Conservation (phyloP, 106 monocot genomes). For the Cymbidium sinense region DNA sequence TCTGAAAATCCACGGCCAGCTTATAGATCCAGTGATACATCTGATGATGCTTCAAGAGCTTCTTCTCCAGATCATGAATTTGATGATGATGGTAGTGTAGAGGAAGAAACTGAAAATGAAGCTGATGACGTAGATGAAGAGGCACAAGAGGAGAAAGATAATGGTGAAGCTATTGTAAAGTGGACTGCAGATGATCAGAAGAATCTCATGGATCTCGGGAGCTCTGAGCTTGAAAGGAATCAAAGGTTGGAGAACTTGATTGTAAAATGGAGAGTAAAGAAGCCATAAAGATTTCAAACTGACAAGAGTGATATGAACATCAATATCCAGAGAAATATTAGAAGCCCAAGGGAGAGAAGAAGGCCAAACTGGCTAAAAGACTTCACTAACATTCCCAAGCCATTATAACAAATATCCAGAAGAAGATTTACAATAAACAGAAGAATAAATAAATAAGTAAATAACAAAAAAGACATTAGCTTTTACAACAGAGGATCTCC, state of each 20-base stretch:
- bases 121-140: slow-evolving; percentile 30
- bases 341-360: no score
- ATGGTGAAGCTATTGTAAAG: slow-evolving; percentile 29
- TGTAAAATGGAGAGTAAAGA: slow-evolving; percentile 57
- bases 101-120: slow-evolving; percentile 34
- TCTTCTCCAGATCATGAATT: slow-evolving; percentile 28
- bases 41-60: slow-evolving; percentile 23
- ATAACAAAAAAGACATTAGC: no score
- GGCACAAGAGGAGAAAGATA: slow-evolving; percentile 37
- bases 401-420: no score
- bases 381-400: no score
- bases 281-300: slow-evolving; percentile 23
- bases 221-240: slow-evolving; percentile 70
- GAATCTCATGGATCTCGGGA: slow-evolving; percentile 62
- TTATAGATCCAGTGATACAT: slow-evolving; percentile 20
- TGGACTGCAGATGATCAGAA: slow-evolving; percentile 94
- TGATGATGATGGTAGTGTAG: slow-evolving; percentile 35
- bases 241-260: slow-evolving; percentile 65
- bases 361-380: no score
- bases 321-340: no score
- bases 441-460: no score
- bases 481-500: no score
- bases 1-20: slow-evolving; percentile 31
- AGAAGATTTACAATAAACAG: no score
- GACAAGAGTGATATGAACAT: no score